Evolutionary conservation across 495 filamentous ascomycete genomes (phyloP).

Genomic region (Letharia columbiana): DNA sequence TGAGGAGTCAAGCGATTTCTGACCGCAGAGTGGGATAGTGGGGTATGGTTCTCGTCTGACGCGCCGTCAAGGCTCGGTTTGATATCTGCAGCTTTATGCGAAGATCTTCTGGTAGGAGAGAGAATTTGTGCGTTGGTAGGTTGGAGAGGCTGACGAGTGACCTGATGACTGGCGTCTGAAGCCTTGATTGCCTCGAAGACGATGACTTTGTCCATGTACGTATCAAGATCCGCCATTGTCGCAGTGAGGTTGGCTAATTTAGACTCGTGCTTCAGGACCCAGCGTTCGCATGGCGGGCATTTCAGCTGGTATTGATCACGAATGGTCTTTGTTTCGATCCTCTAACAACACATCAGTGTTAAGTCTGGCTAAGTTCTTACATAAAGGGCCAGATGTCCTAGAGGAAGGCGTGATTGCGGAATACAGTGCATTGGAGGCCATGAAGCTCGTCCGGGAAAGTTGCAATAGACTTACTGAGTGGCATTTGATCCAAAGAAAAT

Average conservation of each 20-base stretch:
- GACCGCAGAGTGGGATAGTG: not conserved
- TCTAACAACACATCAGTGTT: conserved; percentile 21
- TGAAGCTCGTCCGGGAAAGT: not conserved
- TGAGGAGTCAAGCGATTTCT: not conserved
- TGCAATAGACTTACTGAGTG: conserved; percentile 25
- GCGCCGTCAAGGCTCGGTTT: not conserved
- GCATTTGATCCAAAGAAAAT: conserved; percentile 34
- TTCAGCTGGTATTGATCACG: conserved; percentile 25
- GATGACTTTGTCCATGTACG: conserved; percentile 28
- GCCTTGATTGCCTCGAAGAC: conserved; percentile 27
- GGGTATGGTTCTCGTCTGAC: not conserved
- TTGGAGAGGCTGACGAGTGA: conserved; percentile 14
- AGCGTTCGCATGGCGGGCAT: conserved; percentile 10
- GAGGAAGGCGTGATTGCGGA: not conserved
- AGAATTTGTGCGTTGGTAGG: conserved; percentile 11
- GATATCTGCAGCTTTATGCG: not conserved
- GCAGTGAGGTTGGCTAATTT: conserved; percentile 21
- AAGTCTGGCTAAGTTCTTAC: not conserved
- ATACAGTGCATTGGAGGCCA: not conserved
- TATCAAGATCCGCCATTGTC: conserved; percentile 24
- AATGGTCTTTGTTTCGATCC: conserved; percentile 28
- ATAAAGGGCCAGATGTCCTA: not conserved
- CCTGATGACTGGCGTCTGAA: conserved; percentile 1
- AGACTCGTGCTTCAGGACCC: conserved; percentile 22
- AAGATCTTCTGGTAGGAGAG: not conserved